A percentile compares a stretch with the other conserved stretches of the same genome.
These are phyloP conservation scores for Silene conica DNA, from an alignment of 148 eudicot genomes.

Conservation along the genomic window DNA sequence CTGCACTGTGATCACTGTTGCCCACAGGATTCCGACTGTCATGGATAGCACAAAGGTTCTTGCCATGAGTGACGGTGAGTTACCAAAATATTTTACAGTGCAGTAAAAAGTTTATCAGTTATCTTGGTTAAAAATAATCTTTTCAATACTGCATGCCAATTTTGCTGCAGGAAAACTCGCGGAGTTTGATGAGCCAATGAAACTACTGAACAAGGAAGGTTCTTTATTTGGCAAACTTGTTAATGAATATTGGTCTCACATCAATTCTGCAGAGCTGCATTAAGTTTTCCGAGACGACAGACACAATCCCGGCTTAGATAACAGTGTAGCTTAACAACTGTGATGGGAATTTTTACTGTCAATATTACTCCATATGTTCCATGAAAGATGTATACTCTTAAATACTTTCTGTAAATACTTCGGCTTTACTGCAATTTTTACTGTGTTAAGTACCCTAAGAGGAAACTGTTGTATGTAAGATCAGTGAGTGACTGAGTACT, in stretches of 20 bases:
- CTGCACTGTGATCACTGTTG: conserved; percentile 14
- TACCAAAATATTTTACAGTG: not conserved
- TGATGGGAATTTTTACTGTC: too few species aligned
- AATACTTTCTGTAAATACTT: too few species aligned
- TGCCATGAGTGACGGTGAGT: conserved; percentile 9
- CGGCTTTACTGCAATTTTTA: too few species aligned
- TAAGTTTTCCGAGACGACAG: not conserved
- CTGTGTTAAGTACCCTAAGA: too few species aligned
- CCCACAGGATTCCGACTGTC: conserved; percentile 9
- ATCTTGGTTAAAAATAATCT: not conserved
- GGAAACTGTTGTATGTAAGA: too few species aligned
- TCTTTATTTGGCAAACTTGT: conserved; percentile 77
- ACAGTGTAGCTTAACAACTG: too few species aligned
- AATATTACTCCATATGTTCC: too few species aligned
- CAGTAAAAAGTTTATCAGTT: too few species aligned
- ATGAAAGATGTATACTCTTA: too few species aligned
- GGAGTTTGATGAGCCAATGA: conserved; percentile 80
- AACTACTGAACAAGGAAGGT: conserved; percentile 62
- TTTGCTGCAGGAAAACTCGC: conserved; percentile 27
- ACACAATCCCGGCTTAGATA: too few species aligned
- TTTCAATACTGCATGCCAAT: not conserved
- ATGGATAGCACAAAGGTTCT: conserved; percentile 17
- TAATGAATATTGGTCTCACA: conserved; percentile 88
- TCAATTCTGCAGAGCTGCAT: conserved; percentile 45
- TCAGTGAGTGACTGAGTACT: too few species aligned